Percentiles rank a stretch among this genome's conserved stretches.
Conservation (phyloP, 2,329 filamentous ascomycete genomes). For the Microthyrium microscopicum region DNA sequence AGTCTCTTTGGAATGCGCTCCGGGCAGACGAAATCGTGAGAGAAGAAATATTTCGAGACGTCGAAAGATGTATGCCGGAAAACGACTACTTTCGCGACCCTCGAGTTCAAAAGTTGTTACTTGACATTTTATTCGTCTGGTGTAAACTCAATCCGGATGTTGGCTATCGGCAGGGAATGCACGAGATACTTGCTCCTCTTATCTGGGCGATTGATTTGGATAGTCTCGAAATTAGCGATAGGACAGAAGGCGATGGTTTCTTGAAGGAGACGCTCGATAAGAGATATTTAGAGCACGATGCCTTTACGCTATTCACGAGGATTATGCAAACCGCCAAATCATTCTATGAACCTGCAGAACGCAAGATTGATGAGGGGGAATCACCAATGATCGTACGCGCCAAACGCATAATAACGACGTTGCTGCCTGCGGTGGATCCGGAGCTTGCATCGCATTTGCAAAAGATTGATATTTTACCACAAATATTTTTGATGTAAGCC, state of each 20-base stretch:
- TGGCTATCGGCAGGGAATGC: slow-evolving; percentile 97
- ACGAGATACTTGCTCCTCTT: slow-evolving; percentile 82
- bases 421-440: slow-evolving; percentile 64
- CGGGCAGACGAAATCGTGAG: slow-evolving; percentile 70
- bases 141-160: slow-evolving; percentile 79
- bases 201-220: slow-evolving; percentile 73
- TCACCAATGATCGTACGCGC: slow-evolving; percentile 74
- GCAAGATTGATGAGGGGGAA: slow-evolving; percentile 17
- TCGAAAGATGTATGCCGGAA: slow-evolving; percentile 78
- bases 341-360: slow-evolving; percentile 60
- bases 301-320: slow-evolving; percentile 68
- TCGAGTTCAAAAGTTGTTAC: slow-evolving; percentile 59
- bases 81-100: slow-evolving; percentile 77
- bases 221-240: slow-evolving; percentile 33
- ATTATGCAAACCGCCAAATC: slow-evolving; percentile 76
- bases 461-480: slow-evolving; percentile 76
- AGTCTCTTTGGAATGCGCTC: slow-evolving; percentile 86
- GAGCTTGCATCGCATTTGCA: slow-evolving; percentile 67
- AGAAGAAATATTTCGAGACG: slow-evolving; percentile 84
- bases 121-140: slow-evolving; percentile 86
- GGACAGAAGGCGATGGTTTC: slow-evolving; percentile 15
- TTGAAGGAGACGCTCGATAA: slow-evolving; percentile 52
- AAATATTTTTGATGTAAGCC: slow-evolving; percentile 86
- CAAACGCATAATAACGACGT: slow-evolving; percentile 69
- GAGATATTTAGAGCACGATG: slow-evolving; percentile 71